Conservation (phyloP, 768 basidiomycete genomes). For the Suillus fuscotomentosus region DNA sequence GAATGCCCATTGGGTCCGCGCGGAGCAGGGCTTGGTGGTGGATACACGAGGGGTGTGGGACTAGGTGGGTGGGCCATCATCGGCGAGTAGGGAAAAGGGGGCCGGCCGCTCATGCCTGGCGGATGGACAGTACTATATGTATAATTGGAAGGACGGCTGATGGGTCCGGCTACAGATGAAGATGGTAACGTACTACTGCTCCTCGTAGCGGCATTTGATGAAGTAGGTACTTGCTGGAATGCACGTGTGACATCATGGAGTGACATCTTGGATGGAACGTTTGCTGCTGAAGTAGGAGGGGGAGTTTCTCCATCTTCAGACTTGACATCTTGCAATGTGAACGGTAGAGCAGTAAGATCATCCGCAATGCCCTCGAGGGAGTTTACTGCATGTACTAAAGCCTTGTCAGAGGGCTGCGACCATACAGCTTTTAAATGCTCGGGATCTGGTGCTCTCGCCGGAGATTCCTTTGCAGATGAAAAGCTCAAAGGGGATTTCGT, state of each 20-base stretch:
- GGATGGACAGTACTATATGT: conserved; percentile 40
- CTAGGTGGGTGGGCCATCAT: conserved; percentile 73
- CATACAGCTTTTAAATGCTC: conserved; percentile 84
- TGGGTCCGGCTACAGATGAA: conserved; percentile 36
- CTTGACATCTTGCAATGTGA: conserved; percentile 82
- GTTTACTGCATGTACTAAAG: conserved; percentile 66
- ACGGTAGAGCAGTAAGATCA: conserved; percentile 76
- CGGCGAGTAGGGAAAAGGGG: conserved; percentile 58
- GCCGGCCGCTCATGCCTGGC: conserved; percentile 48
- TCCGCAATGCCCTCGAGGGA: conserved; percentile 84
- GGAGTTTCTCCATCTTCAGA: conserved; percentile 84
- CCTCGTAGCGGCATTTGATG: conserved; percentile 46
- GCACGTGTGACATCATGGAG: conserved; percentile 81
- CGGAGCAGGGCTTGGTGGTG: conserved; percentile 64
- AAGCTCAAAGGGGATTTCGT: conserved; percentile 49
- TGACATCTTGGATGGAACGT: conserved; percentile 68
- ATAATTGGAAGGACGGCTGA: conserved; percentile 26
- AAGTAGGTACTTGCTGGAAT: conserved; percentile 80
- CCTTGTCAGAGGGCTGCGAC: conserved; percentile 75
- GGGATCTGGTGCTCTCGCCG: conserved; percentile 71
- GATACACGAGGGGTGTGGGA: conserved; percentile 62
- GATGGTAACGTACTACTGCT: conserved; percentile 51
- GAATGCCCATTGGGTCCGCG: conserved; percentile 64
- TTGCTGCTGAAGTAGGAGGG: conserved; percentile 55
- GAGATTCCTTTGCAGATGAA: conserved; percentile 58